Base-by-base conservation (phyloP, 163 green algal genomes). In the Chlamydomonas reinhardtii region DNA sequence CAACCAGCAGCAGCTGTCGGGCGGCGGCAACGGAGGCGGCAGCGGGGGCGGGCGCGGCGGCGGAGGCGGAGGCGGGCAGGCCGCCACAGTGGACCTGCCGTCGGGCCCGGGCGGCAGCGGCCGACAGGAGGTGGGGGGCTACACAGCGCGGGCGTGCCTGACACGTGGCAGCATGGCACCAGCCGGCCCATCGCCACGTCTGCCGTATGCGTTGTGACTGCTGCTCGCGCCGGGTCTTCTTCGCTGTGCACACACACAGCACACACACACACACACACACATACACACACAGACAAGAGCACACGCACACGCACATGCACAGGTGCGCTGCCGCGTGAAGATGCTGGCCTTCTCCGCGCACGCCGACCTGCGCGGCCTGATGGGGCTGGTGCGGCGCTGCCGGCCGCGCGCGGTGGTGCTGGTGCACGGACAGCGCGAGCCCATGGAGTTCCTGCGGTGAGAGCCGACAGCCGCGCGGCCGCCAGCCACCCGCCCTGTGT, bases 291-390 rank as follows among this genome's bases (percentile, higher is more conserved):
- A n/a, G n/a, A n/a, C n/a, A n/a, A n/a, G n/a, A n/a, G n/a, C n/a
- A 37, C 39, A 48, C 39, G 39, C 39, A 48, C 39, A 8, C 39
- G 8, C 39, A 8, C 39, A 48, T 48, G 39, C 39, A 48, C 39
- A 94, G 90, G 88, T 94, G 48, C 74, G 85, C 32, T 73, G 66
- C 66, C 34, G 22, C 1, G 69, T 74, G 35, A 11, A 65, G 48
- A 88, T 90, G 73, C 79, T 95, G 25, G 93, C 92, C n/a, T 94
- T 95, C 88, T 90, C 74, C 31, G 90, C 92, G 24, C 92, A 95
- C 82, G 91, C 92, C 0, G 92, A 95, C 88, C 82, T 91, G 43
- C 92, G 93, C 52, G 92, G 92, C 34, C 92, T 95, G 61, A 20
- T 93, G 56, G 75, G 90, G 35, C 81, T 95, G 68, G 77, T 94